Evolutionary conservation across 441 rosid species (phyloP).

Genomic region (Iberis amara): DNA sequence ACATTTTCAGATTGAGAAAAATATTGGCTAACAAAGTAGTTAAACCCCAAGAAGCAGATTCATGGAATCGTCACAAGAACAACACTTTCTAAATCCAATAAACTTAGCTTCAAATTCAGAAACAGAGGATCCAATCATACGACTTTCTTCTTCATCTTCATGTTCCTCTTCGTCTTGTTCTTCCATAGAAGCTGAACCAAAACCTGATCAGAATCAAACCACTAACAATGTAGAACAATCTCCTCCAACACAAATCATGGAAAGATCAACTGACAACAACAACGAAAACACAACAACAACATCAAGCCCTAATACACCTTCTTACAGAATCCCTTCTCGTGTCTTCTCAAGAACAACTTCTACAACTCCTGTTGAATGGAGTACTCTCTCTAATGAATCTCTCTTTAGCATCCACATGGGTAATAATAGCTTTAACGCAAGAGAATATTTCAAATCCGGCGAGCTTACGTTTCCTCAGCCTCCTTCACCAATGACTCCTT

Average conservation of each 20-base stretch:
- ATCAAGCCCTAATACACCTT: conserved; percentile 3
- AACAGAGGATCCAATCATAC: conserved; percentile 11
- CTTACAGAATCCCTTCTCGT: conserved; percentile 46
- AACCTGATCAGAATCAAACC: conserved; percentile 21
- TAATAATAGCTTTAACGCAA: conserved; percentile 42
- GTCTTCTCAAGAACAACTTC: conserved; percentile 45
- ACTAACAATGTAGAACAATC: conserved; percentile 23
- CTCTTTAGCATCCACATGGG: conserved; percentile 56
- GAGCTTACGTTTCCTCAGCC: conserved; percentile 33
- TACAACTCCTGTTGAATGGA: conserved; percentile 47
- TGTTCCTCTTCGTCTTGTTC: conserved; percentile 27
- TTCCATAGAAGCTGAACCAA: conserved; percentile 32
- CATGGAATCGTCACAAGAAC: conserved; percentile 30
- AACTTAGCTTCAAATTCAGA: conserved; percentile 24
- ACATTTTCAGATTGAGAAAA: conserved; percentile 16
- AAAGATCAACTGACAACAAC: conserved; percentile 30
- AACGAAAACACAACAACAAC: conserved; percentile 21
- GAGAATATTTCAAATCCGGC: conserved; percentile 44
- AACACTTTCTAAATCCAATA: conserved; percentile 20
- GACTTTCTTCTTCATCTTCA: conserved; percentile 29
- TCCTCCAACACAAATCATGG: conserved; percentile 52
- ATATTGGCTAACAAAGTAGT: background rate
- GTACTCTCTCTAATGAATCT: conserved; percentile 51
- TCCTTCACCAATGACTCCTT: conserved; percentile 28
- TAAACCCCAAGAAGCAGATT: conserved; percentile 5